phyloP scores from a whole-genome alignment of 768 basidiomycete genomes.

The Pleurotus giganteus region DNA sequence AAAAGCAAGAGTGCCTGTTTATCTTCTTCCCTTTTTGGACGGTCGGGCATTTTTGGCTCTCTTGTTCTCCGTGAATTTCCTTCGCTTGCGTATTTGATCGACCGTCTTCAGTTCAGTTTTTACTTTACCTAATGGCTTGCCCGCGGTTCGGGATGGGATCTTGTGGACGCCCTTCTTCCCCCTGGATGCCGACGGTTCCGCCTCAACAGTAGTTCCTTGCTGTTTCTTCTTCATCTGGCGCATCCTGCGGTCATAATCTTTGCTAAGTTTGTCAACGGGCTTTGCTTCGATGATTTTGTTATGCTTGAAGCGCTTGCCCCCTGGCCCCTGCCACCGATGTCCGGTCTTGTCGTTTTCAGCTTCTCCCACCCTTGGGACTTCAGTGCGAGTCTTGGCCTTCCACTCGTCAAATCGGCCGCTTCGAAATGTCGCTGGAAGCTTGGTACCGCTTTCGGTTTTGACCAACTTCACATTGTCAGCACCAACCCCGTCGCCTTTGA shows the following conservation, averaged over 20 bases:
- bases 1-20: constrained; percentile 8
- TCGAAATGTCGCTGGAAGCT: constrained; percentile 88
- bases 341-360: constrained; percentile 49
- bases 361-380: constrained; percentile 82
- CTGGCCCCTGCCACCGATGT: constrained; percentile 32
- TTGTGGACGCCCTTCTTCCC: constrained; percentile 30
- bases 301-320: constrained; percentile 73
- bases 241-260: constrained; percentile 71
- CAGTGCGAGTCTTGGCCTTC: constrained; percentile 75
- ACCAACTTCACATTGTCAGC: constrained; percentile 95
- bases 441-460: constrained; percentile 87
- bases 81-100: constrained; percentile 81
- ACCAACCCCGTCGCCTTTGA: constrained; percentile 80
- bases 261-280: constrained; percentile 71
- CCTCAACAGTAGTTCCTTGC: constrained; percentile 28
- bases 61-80: constrained; percentile 62
- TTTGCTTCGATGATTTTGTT: constrained; percentile 62
- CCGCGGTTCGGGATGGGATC: constrained; percentile 49
- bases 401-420: constrained; percentile 96
- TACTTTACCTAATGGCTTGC: constrained; percentile 60
- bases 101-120: constrained; percentile 84
- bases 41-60: constrained; percentile 83
- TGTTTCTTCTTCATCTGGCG: constrained; percentile 61
- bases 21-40: constrained; percentile 43
- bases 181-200: constrained; percentile 13